phyloP scores from a whole-genome alignment of 345 rosid species.

The Eucalyptus guilfoylei region DNA sequence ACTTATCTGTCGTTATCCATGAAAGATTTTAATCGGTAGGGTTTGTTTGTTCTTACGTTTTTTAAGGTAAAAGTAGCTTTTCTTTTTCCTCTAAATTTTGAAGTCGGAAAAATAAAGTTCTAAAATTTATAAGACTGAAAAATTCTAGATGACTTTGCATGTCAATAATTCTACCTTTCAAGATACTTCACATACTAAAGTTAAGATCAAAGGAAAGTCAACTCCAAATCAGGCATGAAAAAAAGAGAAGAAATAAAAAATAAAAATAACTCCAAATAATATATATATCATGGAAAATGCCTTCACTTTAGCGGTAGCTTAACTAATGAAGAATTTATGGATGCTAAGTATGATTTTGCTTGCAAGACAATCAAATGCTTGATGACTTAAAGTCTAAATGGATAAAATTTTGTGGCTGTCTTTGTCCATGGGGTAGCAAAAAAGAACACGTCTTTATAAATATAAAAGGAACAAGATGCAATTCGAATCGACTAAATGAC shows the following conservation, averaged over 20 bases:
- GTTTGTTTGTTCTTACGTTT: not conserved
- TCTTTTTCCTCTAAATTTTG: not conserved
- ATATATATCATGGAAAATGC: not conserved
- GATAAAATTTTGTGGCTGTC: not conserved
- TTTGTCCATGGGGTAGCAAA: not conserved
- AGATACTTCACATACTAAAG: not conserved
- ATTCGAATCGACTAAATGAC: not conserved
- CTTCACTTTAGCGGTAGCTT: not conserved
- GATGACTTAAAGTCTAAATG: not conserved
- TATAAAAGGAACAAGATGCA: not conserved
- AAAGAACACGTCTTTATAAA: not conserved
- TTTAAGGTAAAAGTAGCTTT: not conserved
- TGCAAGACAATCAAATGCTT: not conserved
- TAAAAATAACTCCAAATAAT: not conserved
- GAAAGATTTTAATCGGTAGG: not conserved
- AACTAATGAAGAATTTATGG: not conserved
- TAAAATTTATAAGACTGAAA: not conserved
- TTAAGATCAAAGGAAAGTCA: not conserved
- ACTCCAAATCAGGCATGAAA: not conserved
- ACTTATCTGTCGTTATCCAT: not conserved
- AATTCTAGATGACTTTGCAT: not conserved
- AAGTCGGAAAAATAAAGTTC: not conserved
- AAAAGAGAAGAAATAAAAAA: not conserved
- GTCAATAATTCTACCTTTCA: not conserved
- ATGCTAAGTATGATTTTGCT: not conserved